phyloP scores from a whole-genome alignment of 2,329 filamentous ascomycete species.

The Colletotrichum nymphaeae region DNA sequence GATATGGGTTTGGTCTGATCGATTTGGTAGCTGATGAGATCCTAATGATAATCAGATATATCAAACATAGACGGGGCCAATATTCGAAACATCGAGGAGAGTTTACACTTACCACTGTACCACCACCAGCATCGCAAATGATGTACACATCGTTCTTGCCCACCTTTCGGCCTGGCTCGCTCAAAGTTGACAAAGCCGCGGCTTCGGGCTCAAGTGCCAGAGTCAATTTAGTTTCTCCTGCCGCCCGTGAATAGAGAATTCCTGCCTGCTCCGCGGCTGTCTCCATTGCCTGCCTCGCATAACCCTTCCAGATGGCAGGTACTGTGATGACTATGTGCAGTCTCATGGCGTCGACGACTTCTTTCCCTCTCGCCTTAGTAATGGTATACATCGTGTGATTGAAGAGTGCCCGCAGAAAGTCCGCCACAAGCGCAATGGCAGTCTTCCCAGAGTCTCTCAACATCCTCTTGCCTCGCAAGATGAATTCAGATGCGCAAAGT shows the following conservation, averaged over 20 bases:
- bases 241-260: slow-evolving; percentile 43
- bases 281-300: slow-evolving; percentile 49
- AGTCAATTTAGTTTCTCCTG: slow-evolving; percentile 43
- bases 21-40: slow-evolving; percentile 55
- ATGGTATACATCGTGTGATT: slow-evolving; percentile 42
- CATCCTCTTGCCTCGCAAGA: slow-evolving; percentile 26
- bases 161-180: slow-evolving; percentile 32
- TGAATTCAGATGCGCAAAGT: slow-evolving; percentile 38
- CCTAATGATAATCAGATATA: slow-evolving; percentile 28
- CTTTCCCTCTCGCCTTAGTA: slow-evolving; percentile 37
- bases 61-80: too few species aligned
- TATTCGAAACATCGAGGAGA: not conserved
- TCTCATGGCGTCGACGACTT: slow-evolving; percentile 37
- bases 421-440: slow-evolving; percentile 42
- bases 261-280: slow-evolving; percentile 48
- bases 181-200: slow-evolving; percentile 51
- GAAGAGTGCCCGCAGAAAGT: slow-evolving; percentile 49
- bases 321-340: slow-evolving; percentile 54
- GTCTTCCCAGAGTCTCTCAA: slow-evolving; percentile 34
- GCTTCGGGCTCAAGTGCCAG: slow-evolving; percentile 58
- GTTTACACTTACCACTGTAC: slow-evolving; percentile 41
- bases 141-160: slow-evolving; percentile 41
- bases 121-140: slow-evolving; percentile 50
- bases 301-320: slow-evolving; percentile 58
- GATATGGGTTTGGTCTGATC: slow-evolving; percentile 37